A percentile compares a stretch with the other conserved stretches of the same genome.
phyloP scores from a whole-genome alignment of 2,329 filamentous ascomycete genomes.

The Hypoxylon sp. region DNA sequence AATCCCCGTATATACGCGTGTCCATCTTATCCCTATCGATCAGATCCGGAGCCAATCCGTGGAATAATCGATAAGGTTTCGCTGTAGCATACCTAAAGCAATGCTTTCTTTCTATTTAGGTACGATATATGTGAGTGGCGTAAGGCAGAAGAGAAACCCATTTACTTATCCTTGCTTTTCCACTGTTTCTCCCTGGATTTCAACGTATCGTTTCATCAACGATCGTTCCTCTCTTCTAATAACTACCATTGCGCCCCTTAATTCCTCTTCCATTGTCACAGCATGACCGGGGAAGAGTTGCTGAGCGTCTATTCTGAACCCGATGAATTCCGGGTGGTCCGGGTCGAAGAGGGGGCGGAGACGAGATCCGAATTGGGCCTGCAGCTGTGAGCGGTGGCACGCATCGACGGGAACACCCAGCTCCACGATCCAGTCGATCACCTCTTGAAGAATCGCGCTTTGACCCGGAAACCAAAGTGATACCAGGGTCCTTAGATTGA shows the following conservation, averaged over 20 bases:
- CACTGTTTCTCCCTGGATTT: neutral
- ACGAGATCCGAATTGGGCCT: slow-evolving; percentile 14
- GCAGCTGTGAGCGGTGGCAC: slow-evolving; percentile 25
- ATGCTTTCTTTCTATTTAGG: neutral
- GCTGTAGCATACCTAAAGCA: neutral
- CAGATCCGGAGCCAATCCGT: neutral
- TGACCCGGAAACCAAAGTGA: slow-evolving; percentile 30
- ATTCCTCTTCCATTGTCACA: neutral
- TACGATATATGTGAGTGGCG: too few species aligned
- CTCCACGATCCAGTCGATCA: slow-evolving; percentile 34
- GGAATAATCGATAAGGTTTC: neutral
- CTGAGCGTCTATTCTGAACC: neutral
- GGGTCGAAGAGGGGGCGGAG: slow-evolving; percentile 35
- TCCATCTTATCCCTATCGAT: neutral
- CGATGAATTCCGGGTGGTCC: slow-evolving; percentile 17
- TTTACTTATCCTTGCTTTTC: neutral
- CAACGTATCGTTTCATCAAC: neutral
- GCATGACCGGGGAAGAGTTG: neutral
- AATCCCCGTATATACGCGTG: neutral
- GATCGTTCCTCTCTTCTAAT: neutral
- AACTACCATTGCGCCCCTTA: neutral
- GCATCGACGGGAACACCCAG: slow-evolving; percentile 22
- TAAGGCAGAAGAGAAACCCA: neutral
- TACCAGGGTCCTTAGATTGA: slow-evolving; percentile 18
- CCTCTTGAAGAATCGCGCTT: slow-evolving; percentile 16